Percentiles rank a stretch among this genome's conserved stretches.
These are phyloP conservation scores for Hibiscus trionum DNA, from an alignment of 345 rosid species.

Conservation along the genomic window DNA sequence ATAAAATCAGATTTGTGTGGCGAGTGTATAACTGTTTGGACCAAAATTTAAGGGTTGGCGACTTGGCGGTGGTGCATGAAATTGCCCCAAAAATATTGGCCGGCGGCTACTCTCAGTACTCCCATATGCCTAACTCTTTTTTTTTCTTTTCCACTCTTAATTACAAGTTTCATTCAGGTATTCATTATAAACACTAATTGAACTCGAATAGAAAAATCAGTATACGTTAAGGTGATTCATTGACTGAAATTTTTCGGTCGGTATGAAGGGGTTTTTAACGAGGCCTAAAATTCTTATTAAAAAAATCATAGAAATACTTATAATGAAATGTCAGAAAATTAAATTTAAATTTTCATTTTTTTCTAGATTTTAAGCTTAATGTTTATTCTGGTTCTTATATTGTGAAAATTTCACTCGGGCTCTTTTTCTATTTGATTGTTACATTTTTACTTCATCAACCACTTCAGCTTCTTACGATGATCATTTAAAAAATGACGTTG, in stretches of 20 bases:
- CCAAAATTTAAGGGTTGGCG: slow-evolving; percentile 2
- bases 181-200: not conserved
- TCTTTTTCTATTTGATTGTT: too few relatives aligned
- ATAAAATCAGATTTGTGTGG: not conserved
- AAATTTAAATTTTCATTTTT: not conserved
- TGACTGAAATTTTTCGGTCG: too few relatives aligned
- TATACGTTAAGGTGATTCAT: too few relatives aligned
- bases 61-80: slow-evolving; percentile 12
- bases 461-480: too few relatives aligned
- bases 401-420: too few relatives aligned
- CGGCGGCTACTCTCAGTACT: slow-evolving; percentile 30
- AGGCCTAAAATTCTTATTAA: too few relatives aligned
- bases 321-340: not conserved
- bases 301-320: too few relatives aligned
- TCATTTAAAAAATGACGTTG: too few relatives aligned
- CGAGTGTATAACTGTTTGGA: not conserved
- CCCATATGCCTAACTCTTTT: slow-evolving; percentile 16
- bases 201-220: not conserved
- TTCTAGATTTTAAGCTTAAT: not conserved
- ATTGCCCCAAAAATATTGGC: slow-evolving; percentile 25
- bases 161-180: slow-evolving; percentile 19
- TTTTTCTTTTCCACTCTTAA: not conserved
- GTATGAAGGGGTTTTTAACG: too few relatives aligned
- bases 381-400: too few relatives aligned
- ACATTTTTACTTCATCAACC: too few relatives aligned